Base-by-base conservation (phyloP, 495 filamentous ascomycete species). In the Diplogelasinospora grovesii region DNA sequence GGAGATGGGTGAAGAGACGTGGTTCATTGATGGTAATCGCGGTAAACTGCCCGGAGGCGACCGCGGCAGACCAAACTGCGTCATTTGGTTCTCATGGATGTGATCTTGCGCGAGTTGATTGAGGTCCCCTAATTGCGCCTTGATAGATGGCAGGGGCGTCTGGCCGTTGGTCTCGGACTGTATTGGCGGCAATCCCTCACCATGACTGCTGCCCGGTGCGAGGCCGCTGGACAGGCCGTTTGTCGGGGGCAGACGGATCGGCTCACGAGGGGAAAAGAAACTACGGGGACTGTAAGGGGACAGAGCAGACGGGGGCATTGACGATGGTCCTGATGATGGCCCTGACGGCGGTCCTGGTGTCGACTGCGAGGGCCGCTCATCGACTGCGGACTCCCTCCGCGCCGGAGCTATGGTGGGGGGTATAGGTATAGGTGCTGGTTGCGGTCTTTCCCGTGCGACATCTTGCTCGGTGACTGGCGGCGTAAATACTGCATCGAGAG, bases 61-160 rank as follows among this genome's bases (percentile, higher is more conserved):
- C 7, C 43, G 39, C 3, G 48, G 43, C 26, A 49, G 57, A 2
- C n/a, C 37, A 23, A 25, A 36, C 19, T 46, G 51, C 21, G 46
- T 15, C 39, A 60, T 41, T 57, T 67, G 49, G 39, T 52, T 48
- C 35, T 48, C 52, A 1, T 26, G 34, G 9, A 10, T 35, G 61
- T 90, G 46, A 77, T 90, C 20, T 66, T 89, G 46, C 81, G 85
- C 51, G 65, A 87, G 43, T 59, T 81, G 44, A 72, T 74, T 35
- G 3, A 63, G 32, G 24, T 68, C 63, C 21, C 60, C 57, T 7
- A 74, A 36, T 22, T 58, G 50, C n/a, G 61, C 53, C 16, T 55
- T 54, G 34, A 75, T 72, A 5, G 71, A 69, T 1, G 71, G 71
- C 9, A 75, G 46, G 4, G 53, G 50, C 11, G 60, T 61, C 45